A percentile compares a stretch with the other conserved stretches of the same genome.
phyloP scores from a whole-genome alignment of 2,329 filamentous ascomycete species.

The Colletotrichum melonis region DNA sequence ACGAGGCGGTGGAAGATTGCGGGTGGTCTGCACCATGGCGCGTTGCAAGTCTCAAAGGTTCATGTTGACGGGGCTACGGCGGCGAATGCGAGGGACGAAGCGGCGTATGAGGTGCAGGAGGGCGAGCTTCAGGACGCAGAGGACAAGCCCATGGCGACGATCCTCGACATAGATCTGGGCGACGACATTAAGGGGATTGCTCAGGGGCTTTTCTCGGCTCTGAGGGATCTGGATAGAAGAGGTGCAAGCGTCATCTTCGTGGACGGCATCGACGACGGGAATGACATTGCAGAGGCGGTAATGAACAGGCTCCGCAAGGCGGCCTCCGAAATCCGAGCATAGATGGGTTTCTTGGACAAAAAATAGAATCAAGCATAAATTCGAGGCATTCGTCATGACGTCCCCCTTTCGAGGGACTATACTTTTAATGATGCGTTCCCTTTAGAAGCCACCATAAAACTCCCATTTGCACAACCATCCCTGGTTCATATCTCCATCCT shows the following conservation, averaged over 20 bases:
- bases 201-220: slow-evolving; percentile 85
- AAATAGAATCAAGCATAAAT: slow-evolving; percentile 37
- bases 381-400: slow-evolving; percentile 34
- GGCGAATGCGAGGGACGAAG: slow-evolving; percentile 41
- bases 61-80: slow-evolving; percentile 40
- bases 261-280: slow-evolving; percentile 84
- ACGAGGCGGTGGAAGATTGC: slow-evolving; percentile 64
- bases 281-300: slow-evolving; percentile 86
- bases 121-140: slow-evolving; percentile 50
- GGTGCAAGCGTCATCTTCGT: slow-evolving; percentile 88
- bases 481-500: slow-evolving; percentile 3
- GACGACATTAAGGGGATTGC: slow-evolving; percentile 79
- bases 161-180: slow-evolving; percentile 81
- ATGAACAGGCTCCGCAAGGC: slow-evolving; percentile 88
- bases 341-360: slow-evolving; percentile 41
- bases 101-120: slow-evolving; percentile 54
- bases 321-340: slow-evolving; percentile 69
- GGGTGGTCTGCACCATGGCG: slow-evolving; percentile 51
- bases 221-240: slow-evolving; percentile 85
- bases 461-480: slow-evolving; percentile 24
- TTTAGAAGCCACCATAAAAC: slow-evolving; percentile 36
- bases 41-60: slow-evolving; percentile 44
- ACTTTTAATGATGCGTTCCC: slow-evolving; percentile 38
- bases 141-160: slow-evolving; percentile 49
- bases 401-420: slow-evolving; percentile 18